Conservation (phyloP, 2,329 filamentous ascomycete species). For the Orbilia quercus region DNA sequence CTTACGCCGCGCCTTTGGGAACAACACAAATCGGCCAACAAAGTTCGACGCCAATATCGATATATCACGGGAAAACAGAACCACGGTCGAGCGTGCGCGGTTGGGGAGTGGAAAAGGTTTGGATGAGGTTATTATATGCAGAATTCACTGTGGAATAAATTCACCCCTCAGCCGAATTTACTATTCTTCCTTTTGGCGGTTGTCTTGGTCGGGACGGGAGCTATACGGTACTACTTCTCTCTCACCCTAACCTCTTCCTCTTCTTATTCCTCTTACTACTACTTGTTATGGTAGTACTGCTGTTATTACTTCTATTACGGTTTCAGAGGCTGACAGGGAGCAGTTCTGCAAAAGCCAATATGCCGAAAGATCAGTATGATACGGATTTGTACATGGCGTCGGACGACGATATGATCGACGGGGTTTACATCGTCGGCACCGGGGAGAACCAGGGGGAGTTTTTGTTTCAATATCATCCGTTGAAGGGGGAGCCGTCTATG, state of each 20-base stretch:
- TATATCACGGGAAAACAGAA: no score
- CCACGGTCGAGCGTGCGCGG: no score
- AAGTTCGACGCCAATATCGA: not conserved
- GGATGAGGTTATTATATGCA: no score
- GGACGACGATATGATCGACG: constrained; percentile 49
- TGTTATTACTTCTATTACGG: no score
- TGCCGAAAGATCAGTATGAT: constrained; percentile 50
- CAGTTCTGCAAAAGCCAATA: constrained; percentile 21
- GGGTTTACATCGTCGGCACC: constrained; percentile 41
- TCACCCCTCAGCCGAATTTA: not conserved
- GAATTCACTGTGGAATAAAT: constrained; percentile 8
- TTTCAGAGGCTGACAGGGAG: constrained; percentile 1
- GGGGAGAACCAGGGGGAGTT: constrained; percentile 52
- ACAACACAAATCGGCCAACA: not conserved
- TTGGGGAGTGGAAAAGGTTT: no score
- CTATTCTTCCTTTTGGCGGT: not conserved
- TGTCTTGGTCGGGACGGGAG: not conserved
- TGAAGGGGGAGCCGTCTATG: constrained; percentile 40
- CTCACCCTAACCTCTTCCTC: not conserved
- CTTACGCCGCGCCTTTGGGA: no score
- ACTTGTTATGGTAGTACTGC: no score
- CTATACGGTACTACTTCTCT: constrained; percentile 5
- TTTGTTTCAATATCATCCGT: constrained; percentile 49
- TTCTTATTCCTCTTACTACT: no score
- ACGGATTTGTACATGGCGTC: constrained; percentile 51